Evolutionary conservation across 2,329 filamentous ascomycete genomes (phyloP).

Genomic region (Botrytis fabae): DNA sequence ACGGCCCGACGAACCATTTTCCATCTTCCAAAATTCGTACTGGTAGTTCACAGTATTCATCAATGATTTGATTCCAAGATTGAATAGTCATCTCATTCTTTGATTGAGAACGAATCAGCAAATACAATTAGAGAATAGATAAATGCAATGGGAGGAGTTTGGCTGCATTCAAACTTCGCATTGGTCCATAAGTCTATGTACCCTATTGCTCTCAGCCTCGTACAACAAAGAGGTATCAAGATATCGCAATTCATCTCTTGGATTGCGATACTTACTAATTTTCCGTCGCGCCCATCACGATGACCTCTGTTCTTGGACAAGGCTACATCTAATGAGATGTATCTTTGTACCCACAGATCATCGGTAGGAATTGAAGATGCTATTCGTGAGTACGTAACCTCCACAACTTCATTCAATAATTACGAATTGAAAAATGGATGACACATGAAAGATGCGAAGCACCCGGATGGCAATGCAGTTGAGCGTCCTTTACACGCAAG

Average conservation of each 20-base stretch:
- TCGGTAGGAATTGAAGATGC: neutral
- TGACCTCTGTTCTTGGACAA: neutral
- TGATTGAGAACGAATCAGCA: neutral
- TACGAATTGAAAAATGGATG: neutral
- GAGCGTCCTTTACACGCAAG: neutral
- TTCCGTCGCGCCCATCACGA: neutral
- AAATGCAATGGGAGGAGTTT: fast-evolving
- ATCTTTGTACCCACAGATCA: neutral
- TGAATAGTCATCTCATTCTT: neutral
- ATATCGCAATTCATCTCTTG: neutral
- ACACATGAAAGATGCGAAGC: neutral
- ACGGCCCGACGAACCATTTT: neutral
- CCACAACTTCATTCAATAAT: neutral
- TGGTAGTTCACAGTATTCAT: neutral
- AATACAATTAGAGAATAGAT: neutral
- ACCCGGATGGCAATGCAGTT: neutral
- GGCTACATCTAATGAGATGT: neutral
- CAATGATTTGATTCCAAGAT: neutral
- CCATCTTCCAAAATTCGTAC: neutral
- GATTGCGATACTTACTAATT: neutral
- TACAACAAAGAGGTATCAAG: neutral
- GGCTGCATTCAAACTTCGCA: neutral
- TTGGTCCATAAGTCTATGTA: neutral
- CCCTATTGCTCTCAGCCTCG: neutral
- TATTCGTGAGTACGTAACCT: neutral